Evolutionary conservation across 306 rosid genomes (phyloP), one percentile per base, ranked within the genome.

Genomic region (Styphnolobium japonicum): DNA sequence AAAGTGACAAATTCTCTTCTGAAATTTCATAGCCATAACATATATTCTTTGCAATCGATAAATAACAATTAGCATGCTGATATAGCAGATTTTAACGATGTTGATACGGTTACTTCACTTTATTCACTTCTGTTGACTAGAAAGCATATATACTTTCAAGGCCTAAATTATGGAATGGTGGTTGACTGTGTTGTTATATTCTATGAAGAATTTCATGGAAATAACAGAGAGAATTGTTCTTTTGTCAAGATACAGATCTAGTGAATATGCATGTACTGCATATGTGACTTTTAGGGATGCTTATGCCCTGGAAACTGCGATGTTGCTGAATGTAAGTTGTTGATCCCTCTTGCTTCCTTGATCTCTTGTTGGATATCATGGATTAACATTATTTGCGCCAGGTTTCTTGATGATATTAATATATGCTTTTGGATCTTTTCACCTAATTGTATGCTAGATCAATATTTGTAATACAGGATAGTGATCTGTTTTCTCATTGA

Each of bases 241-340:
- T 56, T 64, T 81, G 40, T 64, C 65, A 73, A 31, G 67, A 70
- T 78, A 68, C 92, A 93, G 99, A 80, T 86, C 87, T 7, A 90
- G 81, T 27, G 97, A 86, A 56, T 45, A 82, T 83, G 88, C 85
- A 0, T 84, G 84, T 74, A 83, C 88, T 60, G 97, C 98, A 77
- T 95, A 91, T 75, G 98, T 95, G 86, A 95, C 96, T 70, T 95
- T 93, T 84, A 85, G 58, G 70, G 99, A 95, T 83, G 89, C 90
- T 46, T 93, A 88, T 91, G 94, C 98, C 79, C 73, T 91, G 78
- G 97, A 89, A 88, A 95, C 99, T 75, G 97, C 99, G 68, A 74
- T 89, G 29, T 63, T 95, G 84, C 92, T 95, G 60, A 90, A 81
- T 81, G 99, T 95, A 87, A 87, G 96, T 69, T 34, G 71, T 73